Conservation (phyloP, 331 rosid genomes). For the Quercus tomentella region DNA sequence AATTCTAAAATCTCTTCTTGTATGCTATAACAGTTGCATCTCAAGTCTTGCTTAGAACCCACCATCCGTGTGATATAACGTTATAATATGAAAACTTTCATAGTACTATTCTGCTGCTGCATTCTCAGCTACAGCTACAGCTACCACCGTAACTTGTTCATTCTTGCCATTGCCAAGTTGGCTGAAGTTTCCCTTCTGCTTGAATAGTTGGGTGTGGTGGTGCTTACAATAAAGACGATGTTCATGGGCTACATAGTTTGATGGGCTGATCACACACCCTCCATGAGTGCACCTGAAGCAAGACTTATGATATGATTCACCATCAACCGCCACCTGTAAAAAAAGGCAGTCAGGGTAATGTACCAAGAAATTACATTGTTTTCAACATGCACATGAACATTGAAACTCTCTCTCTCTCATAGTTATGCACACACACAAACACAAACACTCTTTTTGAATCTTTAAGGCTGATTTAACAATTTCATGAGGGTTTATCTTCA, state of each 20-base stretch:
- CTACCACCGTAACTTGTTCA: slow-evolving; percentile 37
- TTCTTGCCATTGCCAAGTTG: slow-evolving; percentile 46
- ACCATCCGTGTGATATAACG: background rate
- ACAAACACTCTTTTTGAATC: background rate
- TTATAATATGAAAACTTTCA: slow-evolving; percentile 1
- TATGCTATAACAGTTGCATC: slow-evolving; percentile 26
- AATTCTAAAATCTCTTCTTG: slow-evolving; percentile 10
- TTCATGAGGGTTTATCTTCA: background rate
- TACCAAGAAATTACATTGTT: too few species aligned
- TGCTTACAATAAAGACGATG: slow-evolving; percentile 86
- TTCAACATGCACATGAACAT: too few species aligned
- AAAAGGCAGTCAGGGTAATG: background rate
- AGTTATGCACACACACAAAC: background rate
- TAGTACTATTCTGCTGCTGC: slow-evolving; percentile 20
- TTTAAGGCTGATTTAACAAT: too few species aligned
- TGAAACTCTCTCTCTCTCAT: background rate
- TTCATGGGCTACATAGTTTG: slow-evolving; percentile 89
- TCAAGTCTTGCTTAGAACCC: slow-evolving; percentile 12
- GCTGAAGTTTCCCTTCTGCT: slow-evolving; percentile 88
- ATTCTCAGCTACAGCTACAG: slow-evolving; percentile 45
- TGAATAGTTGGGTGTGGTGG: slow-evolving; percentile 89
- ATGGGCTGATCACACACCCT: slow-evolving; percentile 88
- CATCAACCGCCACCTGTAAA: slow-evolving; percentile 82
- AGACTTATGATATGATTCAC: slow-evolving; percentile 65
- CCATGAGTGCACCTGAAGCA: slow-evolving; percentile 92